A percentile compares a stretch with the other conserved stretches of the same genome.
Conservation (phyloP, 768 basidiomycete genomes). For the Kwoniella europaea region DNA sequence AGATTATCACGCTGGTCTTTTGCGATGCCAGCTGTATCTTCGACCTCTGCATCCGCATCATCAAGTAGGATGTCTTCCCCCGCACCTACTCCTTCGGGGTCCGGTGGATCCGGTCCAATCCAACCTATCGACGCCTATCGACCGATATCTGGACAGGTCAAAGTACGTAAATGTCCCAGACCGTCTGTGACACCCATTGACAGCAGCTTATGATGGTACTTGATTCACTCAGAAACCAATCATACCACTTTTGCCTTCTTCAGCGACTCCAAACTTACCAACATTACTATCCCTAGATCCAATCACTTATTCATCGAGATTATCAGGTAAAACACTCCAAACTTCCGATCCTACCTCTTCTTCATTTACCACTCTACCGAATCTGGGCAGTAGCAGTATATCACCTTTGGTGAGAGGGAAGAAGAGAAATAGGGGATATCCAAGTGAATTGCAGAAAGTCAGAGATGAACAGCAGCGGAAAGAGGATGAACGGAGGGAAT, state of each 20-base stretch:
- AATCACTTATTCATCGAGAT: constrained; percentile 39
- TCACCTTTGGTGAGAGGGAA: constrained; percentile 37
- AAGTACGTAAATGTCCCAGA: constrained; percentile 7
- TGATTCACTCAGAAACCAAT: constrained; percentile 36
- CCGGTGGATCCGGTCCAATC: neutral
- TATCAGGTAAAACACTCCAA: constrained; percentile 44
- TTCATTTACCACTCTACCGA: neutral
- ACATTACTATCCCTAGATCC: constrained; percentile 38
- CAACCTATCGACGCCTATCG: constrained; percentile 27
- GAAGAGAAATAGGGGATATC: constrained; percentile 42
- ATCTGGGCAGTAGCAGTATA: constrained; percentile 1
- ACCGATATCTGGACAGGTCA: constrained; percentile 25
- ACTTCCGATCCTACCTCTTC: constrained; percentile 11
- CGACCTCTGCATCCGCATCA: neutral
- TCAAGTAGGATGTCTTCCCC: constrained; percentile 23
- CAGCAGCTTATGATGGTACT: no score
- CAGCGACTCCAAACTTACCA: constrained; percentile 25
- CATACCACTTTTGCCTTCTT: constrained; percentile 33
- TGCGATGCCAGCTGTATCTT: constrained; percentile 1
- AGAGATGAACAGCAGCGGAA: constrained; percentile 14
- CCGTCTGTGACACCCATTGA: neutral
- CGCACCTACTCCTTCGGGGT: constrained; percentile 1
- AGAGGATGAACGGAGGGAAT: constrained; percentile 16
- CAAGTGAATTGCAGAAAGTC: constrained; percentile 17
- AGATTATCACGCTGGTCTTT: no score